phyloP scores from a whole-genome alignment of 2,329 filamentous ascomycete genomes.

The Sporothrix variecibatus region DNA sequence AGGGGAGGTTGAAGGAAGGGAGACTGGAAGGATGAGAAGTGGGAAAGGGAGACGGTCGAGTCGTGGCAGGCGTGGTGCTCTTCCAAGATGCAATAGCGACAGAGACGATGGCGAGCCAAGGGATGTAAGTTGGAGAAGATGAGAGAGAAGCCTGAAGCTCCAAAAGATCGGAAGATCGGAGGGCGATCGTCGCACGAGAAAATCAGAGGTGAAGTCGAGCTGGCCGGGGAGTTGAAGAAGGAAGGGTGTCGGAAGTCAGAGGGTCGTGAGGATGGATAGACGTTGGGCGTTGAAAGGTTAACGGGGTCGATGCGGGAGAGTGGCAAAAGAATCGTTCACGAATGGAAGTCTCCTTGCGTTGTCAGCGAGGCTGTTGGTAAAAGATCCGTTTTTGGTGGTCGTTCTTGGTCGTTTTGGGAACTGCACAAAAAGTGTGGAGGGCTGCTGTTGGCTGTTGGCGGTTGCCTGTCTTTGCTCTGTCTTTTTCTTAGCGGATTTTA shows the following conservation, averaged over 20 bases:
- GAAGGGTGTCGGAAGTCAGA: neutral
- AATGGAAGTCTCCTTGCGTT: neutral
- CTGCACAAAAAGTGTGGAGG: neutral
- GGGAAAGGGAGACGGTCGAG: neutral
- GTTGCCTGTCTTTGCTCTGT: neutral
- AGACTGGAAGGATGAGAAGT: neutral
- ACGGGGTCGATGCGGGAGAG: slow-evolving; percentile 3
- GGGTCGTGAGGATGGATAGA: neutral
- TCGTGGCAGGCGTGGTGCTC: neutral
- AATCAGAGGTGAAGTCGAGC: neutral
- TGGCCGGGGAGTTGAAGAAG: neutral
- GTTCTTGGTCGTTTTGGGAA: neutral
- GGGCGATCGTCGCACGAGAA: neutral
- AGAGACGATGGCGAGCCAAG: neutral
- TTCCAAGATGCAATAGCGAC: neutral
- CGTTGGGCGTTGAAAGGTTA: neutral
- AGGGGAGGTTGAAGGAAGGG: slow-evolving; percentile 8
- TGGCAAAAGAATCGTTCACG: neutral
- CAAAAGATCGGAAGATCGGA: neutral
- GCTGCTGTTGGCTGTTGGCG: neutral
- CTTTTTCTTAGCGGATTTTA: neutral
- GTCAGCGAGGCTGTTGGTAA: slow-evolving; percentile 20
- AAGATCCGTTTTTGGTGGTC: neutral
- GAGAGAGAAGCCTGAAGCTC: neutral
- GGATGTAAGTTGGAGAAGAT: neutral